phyloP scores from a whole-genome alignment of 192 early-diverging fungal genomes.

The Ambispora gerdemannii region DNA sequence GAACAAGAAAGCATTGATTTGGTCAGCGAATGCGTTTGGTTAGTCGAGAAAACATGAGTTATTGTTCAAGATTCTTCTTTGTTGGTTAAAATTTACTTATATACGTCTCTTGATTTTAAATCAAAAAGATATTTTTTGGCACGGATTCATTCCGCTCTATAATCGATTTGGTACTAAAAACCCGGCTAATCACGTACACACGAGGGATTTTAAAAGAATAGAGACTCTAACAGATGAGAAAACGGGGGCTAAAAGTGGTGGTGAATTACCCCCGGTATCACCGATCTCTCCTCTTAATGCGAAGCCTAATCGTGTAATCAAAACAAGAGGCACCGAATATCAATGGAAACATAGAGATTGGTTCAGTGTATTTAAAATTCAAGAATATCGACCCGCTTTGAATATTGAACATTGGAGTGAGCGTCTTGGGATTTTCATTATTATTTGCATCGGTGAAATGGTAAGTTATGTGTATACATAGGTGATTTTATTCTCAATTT shows the following conservation, averaged over 20 bases:
- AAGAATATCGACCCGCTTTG: constrained; percentile 33
- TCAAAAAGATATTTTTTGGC: not conserved
- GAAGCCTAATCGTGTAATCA: constrained; percentile 20
- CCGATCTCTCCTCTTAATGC: not conserved
- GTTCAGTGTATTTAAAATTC: not conserved
- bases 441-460: constrained; percentile 39
- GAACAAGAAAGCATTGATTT: not conserved
- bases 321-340: constrained; percentile 19
- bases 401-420: constrained; percentile 45
- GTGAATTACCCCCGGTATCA: not conserved
- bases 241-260: not conserved
- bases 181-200: constrained; percentile 1
- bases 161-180: constrained; percentile 8
- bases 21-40: constrained; percentile 15
- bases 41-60: not conserved
- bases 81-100: too few species aligned
- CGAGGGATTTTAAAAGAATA: not conserved
- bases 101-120: too few species aligned
- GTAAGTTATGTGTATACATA: constrained; percentile 20
- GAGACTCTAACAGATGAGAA: not conserved
- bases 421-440: constrained; percentile 35
- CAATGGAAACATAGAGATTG: constrained; percentile 27
- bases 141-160: not conserved
- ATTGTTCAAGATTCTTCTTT: not conserved
- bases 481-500: not conserved